Base-by-base conservation (phyloP, 2,329 filamentous ascomycete species). In the Volutella citrinella region DNA sequence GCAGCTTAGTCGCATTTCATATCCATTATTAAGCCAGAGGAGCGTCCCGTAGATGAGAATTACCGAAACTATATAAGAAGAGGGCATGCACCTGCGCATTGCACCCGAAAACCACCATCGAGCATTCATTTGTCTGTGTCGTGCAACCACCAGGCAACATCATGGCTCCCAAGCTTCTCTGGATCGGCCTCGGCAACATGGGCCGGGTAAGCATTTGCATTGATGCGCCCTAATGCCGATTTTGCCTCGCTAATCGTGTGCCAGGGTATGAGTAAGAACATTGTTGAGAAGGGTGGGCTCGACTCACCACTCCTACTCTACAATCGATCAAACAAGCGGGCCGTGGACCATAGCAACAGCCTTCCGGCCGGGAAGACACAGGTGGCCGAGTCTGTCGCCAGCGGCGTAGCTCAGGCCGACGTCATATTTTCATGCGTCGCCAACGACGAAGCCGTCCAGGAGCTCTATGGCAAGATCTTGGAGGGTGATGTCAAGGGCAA, bases 151-250 rank as follows among this genome's bases (percentile, higher is more conserved):
- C n/a, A n/a, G n/a, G n/a, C n/a, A n/a, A n/a, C n/a, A 46, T 14
- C 27, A 79, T 80, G 76, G 65, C 74, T 26, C 69, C 72, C 37
- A 78, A 75, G 61, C 54, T 93, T 32, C 72, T 87, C 50, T 94
- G 81, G 79, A 79, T 94, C 34, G 88, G 89, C 37, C 74, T 95
- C 31, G 88, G 88, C 32, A 94, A 94, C 60, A 95, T 95, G 80
- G 89, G 87, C 47, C 75, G 82, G 55, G 85, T 84, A 67, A 67
- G 76, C 63, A 19, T 24, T n/a, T n/a, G n/a, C n/a, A n/a, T n/a
- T n/a, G n/a, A n/a, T n/a, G n/a, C n/a, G n/a, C n/a, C n/a, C n/a
- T n/a, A n/a, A n/a, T n/a, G n/a, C n/a, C n/a, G n/a, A n/a, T n/a
- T n/a, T n/a, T n/a, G n/a, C n/a, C n/a, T n/a, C n/a, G n/a, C n/a